Conservation (phyloP, 495 filamentous ascomycete genomes). For the Chlorociboria aeruginascens region DNA sequence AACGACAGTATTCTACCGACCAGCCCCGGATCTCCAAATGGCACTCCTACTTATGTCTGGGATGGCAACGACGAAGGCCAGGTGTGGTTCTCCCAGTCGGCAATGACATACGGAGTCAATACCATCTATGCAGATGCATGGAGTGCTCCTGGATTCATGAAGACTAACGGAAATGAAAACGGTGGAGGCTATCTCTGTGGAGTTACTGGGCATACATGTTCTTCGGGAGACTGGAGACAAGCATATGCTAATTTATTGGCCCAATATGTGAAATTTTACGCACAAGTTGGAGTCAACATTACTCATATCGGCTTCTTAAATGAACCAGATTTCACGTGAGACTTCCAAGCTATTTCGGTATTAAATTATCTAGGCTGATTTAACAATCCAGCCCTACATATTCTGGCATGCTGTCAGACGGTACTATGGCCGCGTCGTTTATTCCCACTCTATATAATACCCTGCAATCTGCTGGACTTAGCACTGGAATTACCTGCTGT, state of each 20-base stretch:
- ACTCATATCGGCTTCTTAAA: conserved; percentile 42
- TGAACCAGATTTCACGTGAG: conserved; percentile 23
- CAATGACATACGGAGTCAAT: conserved; percentile 29
- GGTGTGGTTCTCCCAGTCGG: conserved; percentile 38
- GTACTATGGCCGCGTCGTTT: conserved; percentile 31
- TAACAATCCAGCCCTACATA: conserved; percentile 8
- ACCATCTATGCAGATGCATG: conserved; percentile 42
- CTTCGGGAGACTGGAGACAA: conserved; percentile 41
- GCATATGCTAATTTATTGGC: conserved; percentile 41
- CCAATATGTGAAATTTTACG: conserved; percentile 30
- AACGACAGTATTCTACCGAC: conserved; percentile 29
- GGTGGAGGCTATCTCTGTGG: conserved; percentile 41
- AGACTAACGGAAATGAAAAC: conserved; percentile 32
- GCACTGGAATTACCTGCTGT: conserved; percentile 34
- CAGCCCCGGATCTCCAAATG: conserved; percentile 24
- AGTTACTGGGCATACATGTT: conserved; percentile 30
- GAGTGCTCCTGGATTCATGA: conserved; percentile 47
- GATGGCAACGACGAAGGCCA: conserved; percentile 35
- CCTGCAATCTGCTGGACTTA: conserved; percentile 27
- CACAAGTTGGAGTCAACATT: conserved; percentile 31
- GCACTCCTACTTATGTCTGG: conserved; percentile 30
- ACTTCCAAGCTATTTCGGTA: background rate
- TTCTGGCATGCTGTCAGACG: background rate
- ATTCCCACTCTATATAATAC: conserved; percentile 34
- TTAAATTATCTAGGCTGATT: background rate